Conservation (phyloP, 768 basidiomycete genomes). For the Sutorius australiensis region DNA sequence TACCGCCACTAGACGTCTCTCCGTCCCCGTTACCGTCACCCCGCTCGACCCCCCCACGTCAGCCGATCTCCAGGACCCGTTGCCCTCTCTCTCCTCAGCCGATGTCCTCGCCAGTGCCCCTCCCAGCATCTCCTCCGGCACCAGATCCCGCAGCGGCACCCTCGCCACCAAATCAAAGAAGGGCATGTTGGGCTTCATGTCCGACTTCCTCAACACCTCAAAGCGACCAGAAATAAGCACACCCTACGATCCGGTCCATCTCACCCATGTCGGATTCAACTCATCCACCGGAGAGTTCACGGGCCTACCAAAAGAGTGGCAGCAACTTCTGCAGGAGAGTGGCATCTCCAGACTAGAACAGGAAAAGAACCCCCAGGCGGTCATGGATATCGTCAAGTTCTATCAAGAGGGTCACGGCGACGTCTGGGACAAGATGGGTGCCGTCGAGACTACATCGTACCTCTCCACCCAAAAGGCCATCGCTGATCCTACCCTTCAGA, state of each 20-base stretch:
- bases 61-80: slow-evolving; percentile 20
- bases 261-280: slow-evolving; percentile 99
- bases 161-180: slow-evolving; percentile 47
- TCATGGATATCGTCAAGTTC: slow-evolving; percentile 98
- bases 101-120: slow-evolving; percentile 7
- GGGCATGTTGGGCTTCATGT: slow-evolving; percentile 60
- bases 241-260: slow-evolving; percentile 97
- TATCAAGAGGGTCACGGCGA: slow-evolving; percentile 86
- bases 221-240: slow-evolving; percentile 92
- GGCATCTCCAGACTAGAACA: slow-evolving; percentile 94
- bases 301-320: slow-evolving; percentile 98
- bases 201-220: slow-evolving; percentile 70
- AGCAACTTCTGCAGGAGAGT: slow-evolving; percentile 91
- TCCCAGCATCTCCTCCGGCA: slow-evolving; percentile 18
- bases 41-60: slow-evolving; percentile 22
- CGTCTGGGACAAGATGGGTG: slow-evolving; percentile 84
- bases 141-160: slow-evolving; percentile 43
- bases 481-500: slow-evolving; percentile 51
- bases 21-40: slow-evolving; percentile 38
- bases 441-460: slow-evolving; percentile 37
- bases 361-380: slow-evolving; percentile 96
- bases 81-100: slow-evolving; percentile 19
- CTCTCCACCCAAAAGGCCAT: slow-evolving; percentile 25
- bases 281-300: slow-evolving; percentile 98
- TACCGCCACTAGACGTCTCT: slow-evolving; percentile 48